Evolutionary conservation across 2,329 filamentous ascomycete species (phyloP), one percentile per base, ranked within the genome.

Genomic region (Diaporthe destruens): DNA sequence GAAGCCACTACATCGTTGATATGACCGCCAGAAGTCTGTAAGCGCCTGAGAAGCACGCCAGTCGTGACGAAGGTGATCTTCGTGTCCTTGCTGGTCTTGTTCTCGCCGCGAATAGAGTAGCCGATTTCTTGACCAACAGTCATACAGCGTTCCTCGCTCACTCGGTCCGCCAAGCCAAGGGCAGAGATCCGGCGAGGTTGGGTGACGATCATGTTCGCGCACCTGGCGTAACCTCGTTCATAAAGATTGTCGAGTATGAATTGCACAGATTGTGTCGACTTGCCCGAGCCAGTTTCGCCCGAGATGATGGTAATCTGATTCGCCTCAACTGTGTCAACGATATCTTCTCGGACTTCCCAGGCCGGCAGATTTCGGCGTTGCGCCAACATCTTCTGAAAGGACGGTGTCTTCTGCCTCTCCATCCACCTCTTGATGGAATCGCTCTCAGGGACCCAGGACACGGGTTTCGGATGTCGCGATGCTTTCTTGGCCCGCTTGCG

Each of bases 11-110:
- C 91, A 79, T 97, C 94, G 32, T 95, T 92, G 16, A 92, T 90
- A 39, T 90, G 89, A 7, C 93, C 94, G 65, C 94, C 94, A 5
- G 94, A 95, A 0, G 94, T 96, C 82, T 99, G 96, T n/a, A 99
- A 87, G 16, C 95, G 91, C 74, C 96, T 88, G 23, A 99, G 87
- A 49, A 99, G 85, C 3, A 99, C 95, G 89, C 96, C 96, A 12
- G 96, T 98, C 0, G 96, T 99, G 74, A 98, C 94, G 80, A 98
- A 98, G 0, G 94, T 98, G 78, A 98, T 97, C 81, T 93, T 96
- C 0, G 96, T 98, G 56, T 89, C 86, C 20, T 84, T 84, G 72
- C 90, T 92, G 53, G 91, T 87, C 77, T 93, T 95, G 44, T 93
- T 96, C 80, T 98, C 96, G 75, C 96, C 96, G 74, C 96, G 91